A percentile compares a stretch with the other conserved stretches of the same genome.
Conservation (phyloP, 1,139 yeast genomes). For the Tardiomyces depauwii region DNA sequence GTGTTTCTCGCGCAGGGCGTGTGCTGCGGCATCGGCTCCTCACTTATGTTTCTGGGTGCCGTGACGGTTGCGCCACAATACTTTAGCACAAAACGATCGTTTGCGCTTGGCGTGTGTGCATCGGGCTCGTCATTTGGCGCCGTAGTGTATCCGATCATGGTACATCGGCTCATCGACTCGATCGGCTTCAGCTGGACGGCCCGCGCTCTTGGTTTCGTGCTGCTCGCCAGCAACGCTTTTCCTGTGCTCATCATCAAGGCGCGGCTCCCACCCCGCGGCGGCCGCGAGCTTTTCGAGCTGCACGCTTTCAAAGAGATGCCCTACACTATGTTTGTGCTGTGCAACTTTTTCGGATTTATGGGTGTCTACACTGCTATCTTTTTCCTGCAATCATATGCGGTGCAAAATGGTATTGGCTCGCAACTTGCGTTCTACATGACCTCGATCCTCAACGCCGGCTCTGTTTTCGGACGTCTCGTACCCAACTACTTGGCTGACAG, state of each 20-base stretch:
- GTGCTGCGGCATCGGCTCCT: constrained; percentile 38
- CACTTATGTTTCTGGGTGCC: constrained; percentile 13
- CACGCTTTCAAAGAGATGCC: constrained; percentile 8
- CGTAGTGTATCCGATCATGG: constrained; percentile 21
- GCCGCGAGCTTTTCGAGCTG: constrained; percentile 7
- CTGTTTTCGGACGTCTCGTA: constrained; percentile 39
- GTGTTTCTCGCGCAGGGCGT: constrained; percentile 43
- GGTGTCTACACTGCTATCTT: constrained; percentile 11
- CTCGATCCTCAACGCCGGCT: constrained; percentile 39
- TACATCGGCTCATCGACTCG: constrained; percentile 16
- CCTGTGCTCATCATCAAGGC: constrained; percentile 9
- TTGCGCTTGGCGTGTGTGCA: constrained; percentile 46
- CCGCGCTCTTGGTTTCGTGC: constrained; percentile 21
- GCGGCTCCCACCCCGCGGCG: constrained; percentile 5
- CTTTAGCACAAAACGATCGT: constrained; percentile 40
- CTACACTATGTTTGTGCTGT: constrained; percentile 7
- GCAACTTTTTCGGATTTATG: constrained; percentile 5
- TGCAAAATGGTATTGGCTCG: constrained; percentile 2
- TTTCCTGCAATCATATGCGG: constrained; percentile 7
- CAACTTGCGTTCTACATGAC: constrained; percentile 19
- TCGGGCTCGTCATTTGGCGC: constrained; percentile 45
- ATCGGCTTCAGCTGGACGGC: constrained; percentile 26
- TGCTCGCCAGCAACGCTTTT: constrained; percentile 10
- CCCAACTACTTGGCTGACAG: constrained; percentile 38
- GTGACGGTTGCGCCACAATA: constrained; percentile 32